Percentiles rank a stretch among this genome's conserved stretches.
Conservation (phyloP, 2,329 filamentous ascomycete genomes). For the Chaetoscypha palmicola region DNA sequence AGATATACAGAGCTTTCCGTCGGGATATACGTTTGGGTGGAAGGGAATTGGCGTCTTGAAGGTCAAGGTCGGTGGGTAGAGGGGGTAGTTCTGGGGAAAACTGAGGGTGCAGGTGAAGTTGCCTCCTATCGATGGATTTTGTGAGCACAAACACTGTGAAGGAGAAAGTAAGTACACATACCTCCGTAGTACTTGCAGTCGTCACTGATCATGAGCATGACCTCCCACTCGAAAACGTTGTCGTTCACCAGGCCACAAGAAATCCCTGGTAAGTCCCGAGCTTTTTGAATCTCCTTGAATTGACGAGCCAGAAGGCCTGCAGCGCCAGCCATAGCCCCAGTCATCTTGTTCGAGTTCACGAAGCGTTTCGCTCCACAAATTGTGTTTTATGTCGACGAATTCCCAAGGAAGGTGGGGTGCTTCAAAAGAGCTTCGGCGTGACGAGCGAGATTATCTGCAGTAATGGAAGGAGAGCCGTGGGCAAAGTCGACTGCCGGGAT, state of each 20-base stretch:
- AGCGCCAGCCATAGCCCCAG: too few relatives aligned
- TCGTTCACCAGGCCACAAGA: conserved; percentile 82
- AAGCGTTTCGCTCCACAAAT: too few relatives aligned
- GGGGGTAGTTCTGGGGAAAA: conserved; percentile 83
- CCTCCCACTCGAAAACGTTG: conserved; percentile 96
- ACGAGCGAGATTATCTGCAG: too few relatives aligned
- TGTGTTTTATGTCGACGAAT: too few relatives aligned
- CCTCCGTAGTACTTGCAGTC: conserved; percentile 71
- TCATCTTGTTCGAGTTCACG: too few relatives aligned
- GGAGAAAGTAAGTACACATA: conserved; percentile 30
- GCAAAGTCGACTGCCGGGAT: too few relatives aligned
- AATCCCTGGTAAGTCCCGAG: conserved; percentile 88
- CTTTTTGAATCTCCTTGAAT: conserved; percentile 87
- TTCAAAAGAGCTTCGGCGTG: too few relatives aligned
- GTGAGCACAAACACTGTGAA: conserved; percentile 39
- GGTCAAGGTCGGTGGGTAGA: conserved; percentile 78
- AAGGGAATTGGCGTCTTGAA: conserved; percentile 80
- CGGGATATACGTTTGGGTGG: conserved; percentile 89
- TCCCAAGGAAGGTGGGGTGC: too few relatives aligned
- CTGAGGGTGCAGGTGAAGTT: conserved; percentile 81
- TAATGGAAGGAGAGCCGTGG: too few relatives aligned
- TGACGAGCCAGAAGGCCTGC: conserved; percentile 73
- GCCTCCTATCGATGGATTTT: conserved; percentile 56
- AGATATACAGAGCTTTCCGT: conserved; percentile 88
- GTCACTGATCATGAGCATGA: conserved; percentile 97